Base-by-base conservation (phyloP, 129 eudicot species). In the Kitagawia praeruptora region DNA sequence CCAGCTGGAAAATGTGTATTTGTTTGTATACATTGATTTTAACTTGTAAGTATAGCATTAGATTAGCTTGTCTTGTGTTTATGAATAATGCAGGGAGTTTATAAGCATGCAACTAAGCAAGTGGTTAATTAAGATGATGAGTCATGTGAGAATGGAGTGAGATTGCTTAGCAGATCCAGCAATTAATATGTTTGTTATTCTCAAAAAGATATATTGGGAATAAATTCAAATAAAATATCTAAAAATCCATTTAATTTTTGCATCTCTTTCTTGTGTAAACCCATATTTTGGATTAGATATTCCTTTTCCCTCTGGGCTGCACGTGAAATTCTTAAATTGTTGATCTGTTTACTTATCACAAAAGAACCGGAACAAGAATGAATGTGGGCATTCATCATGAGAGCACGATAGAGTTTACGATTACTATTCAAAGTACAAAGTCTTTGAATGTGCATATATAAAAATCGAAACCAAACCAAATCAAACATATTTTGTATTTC, bases 121-220 rank as follows among this genome's bases (percentile, higher is more conserved):
- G 25, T 71, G 1, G 45, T 61, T 37, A 71, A 37, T 71, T 2
- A 71, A 1, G 27, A 51, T 53, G n/a, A 53, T 25, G 41, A 53
- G 46, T 10, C 75, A 71, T 48, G 70, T 49, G 69, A 14, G 53
- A n/a, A 25, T 13, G 79, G 69, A 53, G 79, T 45, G 6, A 76
- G 45, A 76, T 37, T 19, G 41, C 51, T 44, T 66, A 76, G 79
- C 79, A 48, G 45, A 76, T 53, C 51, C 66, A 76, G 79, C 69
- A 25, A 21, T 25, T 76, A 2, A 49, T 18, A 76, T 6, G 4
- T 12, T 12, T 25, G 23, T 75, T 42, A 75, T 31, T 75, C 28
- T 18, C 10, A 16, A 49, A 34, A 75, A 47, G 23, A 75, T n/a
- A 12, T n/a, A 27, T 49, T 4, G 4, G 23, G 25, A 21, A 14